A percentile compares a stretch with the other conserved stretches of the same genome.
Evolutionary conservation across 2,329 filamentous ascomycete species (phyloP).

Genomic region (Coniochaeta sp.): DNA sequence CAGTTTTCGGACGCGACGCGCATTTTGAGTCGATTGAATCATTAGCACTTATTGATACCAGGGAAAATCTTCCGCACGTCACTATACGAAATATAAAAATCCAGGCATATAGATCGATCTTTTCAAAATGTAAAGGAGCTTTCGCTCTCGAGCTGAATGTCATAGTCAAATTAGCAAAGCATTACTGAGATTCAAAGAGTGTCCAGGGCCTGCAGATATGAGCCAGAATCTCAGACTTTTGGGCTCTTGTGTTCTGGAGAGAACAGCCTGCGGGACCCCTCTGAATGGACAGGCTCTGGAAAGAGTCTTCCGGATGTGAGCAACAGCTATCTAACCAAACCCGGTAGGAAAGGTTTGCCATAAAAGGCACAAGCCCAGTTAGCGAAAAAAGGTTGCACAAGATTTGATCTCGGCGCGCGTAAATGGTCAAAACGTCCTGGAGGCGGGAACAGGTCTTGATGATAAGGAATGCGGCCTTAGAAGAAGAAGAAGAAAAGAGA

Average conservation of each 20-base stretch:
- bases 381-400: constrained; percentile 80
- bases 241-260: background rate
- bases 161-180: background rate
- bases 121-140: background rate
- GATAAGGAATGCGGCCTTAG: constrained; percentile 88
- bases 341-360: constrained; percentile 46
- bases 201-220: background rate
- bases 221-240: background rate
- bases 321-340: constrained; percentile 95
- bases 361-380: constrained; percentile 70
- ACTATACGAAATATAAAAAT: background rate
- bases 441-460: constrained; percentile 64
- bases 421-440: constrained; percentile 88
- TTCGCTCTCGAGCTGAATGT: background rate
- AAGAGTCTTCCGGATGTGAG: constrained; percentile 49
- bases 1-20: background rate
- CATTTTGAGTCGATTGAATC: background rate
- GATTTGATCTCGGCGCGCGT: constrained; percentile 73
- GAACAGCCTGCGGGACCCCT: background rate
- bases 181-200: background rate
- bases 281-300: background rate
- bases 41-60: background rate
- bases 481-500: constrained; percentile 24
- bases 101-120: background rate
- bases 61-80: background rate